Evolutionary conservation across 768 basidiomycete genomes (phyloP), one percentile per base, ranked within the genome.

Genomic region (Psilocybe cyanescens): DNA sequence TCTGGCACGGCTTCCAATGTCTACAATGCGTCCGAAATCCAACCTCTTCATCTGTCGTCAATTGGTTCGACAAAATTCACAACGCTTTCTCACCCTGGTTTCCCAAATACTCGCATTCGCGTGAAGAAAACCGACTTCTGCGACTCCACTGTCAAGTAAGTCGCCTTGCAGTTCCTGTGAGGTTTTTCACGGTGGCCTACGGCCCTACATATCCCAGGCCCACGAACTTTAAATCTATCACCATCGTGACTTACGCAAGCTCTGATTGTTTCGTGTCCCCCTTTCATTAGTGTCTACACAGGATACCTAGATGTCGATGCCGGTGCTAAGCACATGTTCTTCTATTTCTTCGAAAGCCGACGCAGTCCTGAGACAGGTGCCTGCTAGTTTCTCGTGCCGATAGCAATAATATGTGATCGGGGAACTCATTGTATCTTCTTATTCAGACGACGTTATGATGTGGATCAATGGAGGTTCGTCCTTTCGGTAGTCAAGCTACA

Each of bases 261-360:
- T 45, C 24, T 51, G 35, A 17, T 30, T 52, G 47, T 39, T 51
- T 45, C 17, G 16, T 37, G 12, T 57, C 11, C 30, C 17, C 49
- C 28, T 19, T 48, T 58, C 12, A 39, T 58, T 45, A 79, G 78
- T 51, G 75, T 74, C 11, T 80, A 76, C 57, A 78, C 77, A 29
- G 77, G 78, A 7, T 79, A 78, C 60, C 73, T 78, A 16, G 78
- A 79, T 60, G 75, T 79, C 14, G 76, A 79, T 56, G 72, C 72
- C 24, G 86, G 86, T 52, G 85, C 86, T 19, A 82, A 86, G 57
- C 87, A 88, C 63, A 57, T 88, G 44, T 88, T 87, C 72, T 90
- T 91, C 76, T 89, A 89, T 72, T 91, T 91, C 74, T 91, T 91
- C 71, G 88, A 91, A 73, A 87, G 85, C 63, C 75, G 90, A 62